Base-by-base conservation (phyloP, 2,329 filamentous ascomycete genomes). In the Teratosphaeria epicoccoides region DNA sequence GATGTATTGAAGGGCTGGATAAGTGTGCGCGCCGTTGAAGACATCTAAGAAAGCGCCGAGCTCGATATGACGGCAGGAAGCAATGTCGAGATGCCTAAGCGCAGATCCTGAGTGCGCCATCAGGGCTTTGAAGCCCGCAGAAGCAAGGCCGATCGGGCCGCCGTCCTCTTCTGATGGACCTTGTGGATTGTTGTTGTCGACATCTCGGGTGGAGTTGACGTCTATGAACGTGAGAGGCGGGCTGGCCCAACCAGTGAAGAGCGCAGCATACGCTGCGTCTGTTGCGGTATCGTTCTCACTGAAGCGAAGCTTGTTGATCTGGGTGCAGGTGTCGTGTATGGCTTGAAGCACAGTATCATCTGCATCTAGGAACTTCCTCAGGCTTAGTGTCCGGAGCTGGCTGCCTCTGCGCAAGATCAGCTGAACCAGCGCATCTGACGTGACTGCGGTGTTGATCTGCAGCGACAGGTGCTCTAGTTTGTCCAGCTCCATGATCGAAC, bases 1-100 rank as follows among this genome's bases (percentile, higher is more conserved):
- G 43, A 95, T 72, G 52, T 85, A 79, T 54, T 74, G 72, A 28
- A 97, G 74, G 10, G 81, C 73, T 0, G 84, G 81, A 59, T 94
- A 96, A 44, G 76, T 79, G 23, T 75, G 75, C 7, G 71, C 68
- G 5, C 73, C 70, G 49, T 76, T 73, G 62, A 97, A 96, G 0
- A 85, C 83, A 9, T 83, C 77, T 55, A 87, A 81, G 53, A 95
- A 89, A 0, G 87, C 82, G 14, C 78, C 71, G 28, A 78, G 75
- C 1, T 81, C 78, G 56, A 97, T 90, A 66, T 95, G 85, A 2
- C 91, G 84, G 64, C 88, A 95, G 0, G 85, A 87, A 12, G 87
- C 80, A n/a, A 96, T 74, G 63, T 94, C 87, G 28, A 97, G 73
- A 40, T 78, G 73, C 53, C 76, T 75, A 1, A 97, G 69, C 10